Conservation (phyloP, 1,284 basidiomycete species). For the Trichosporon asahii region DNA sequence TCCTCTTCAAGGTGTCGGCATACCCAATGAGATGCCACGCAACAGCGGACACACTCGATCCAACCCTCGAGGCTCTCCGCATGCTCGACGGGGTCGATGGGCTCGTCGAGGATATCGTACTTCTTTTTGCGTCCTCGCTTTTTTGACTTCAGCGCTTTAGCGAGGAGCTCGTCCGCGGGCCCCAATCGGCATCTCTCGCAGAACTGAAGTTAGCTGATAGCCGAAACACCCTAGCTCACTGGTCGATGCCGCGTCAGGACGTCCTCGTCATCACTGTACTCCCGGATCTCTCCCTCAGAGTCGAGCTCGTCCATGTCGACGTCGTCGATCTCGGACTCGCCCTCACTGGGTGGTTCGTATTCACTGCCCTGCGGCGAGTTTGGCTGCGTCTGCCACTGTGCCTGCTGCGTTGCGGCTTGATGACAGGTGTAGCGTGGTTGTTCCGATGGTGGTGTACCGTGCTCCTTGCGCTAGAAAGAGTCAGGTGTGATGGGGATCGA, state of each 20-base stretch:
- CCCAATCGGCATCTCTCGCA: conserved; percentile 42
- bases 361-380: background rate
- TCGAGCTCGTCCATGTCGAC: conserved; percentile 11
- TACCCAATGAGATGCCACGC: conserved; percentile 6
- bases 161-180: conserved; percentile 39
- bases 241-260: conserved; percentile 21
- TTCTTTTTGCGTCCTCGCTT: conserved; percentile 46
- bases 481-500: background rate
- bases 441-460: background rate
- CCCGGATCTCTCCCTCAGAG: background rate
- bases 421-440: conserved; percentile 3
- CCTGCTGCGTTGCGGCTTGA: background rate
- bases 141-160: conserved; percentile 28
- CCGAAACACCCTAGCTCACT: conserved; percentile 3
- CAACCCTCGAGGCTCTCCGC: conserved; percentile 68
- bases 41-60: conserved; percentile 56
- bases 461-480: background rate
- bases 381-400: background rate
- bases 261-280: conserved; percentile 5
- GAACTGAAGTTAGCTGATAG: conserved; percentile 1
- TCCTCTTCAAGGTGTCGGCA: background rate
- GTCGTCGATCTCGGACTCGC: conserved; percentile 21
- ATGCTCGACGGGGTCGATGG: conserved; percentile 58
- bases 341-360: conserved; percentile 17
- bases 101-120: conserved; percentile 49